Evolutionary conservation across 441 rosid genomes (phyloP).

Genomic region (Populus hybrid): DNA sequence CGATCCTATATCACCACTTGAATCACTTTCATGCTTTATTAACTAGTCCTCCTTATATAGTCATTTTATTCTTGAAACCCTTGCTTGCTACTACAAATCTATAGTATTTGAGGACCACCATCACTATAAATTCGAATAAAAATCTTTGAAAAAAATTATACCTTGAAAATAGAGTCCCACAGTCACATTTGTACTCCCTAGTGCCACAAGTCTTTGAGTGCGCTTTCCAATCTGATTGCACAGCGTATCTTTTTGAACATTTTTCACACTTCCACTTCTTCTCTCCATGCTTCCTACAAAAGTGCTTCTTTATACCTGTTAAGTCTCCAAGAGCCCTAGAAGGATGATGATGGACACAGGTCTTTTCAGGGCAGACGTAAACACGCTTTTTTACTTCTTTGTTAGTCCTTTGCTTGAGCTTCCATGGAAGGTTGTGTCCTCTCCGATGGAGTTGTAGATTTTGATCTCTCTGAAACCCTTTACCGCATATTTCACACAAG

Average conservation of each 20-base stretch:
- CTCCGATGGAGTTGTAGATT: constrained; percentile 88
- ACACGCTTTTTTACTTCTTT: constrained; percentile 81
- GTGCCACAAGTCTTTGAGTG: constrained; percentile 94
- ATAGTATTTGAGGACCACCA: neutral
- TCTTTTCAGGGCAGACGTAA: constrained; percentile 86
- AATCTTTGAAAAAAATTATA: neutral
- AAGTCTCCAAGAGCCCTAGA: constrained; percentile 93
- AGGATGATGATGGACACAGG: constrained; percentile 81
- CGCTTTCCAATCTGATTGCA: constrained; percentile 93
- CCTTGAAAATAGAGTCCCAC: constrained; percentile 89
- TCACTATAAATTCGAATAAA: neutral
- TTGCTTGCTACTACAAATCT: neutral
- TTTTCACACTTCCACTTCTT: constrained; percentile 38
- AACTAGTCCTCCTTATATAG: neutral
- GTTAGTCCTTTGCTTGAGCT: constrained; percentile 80
- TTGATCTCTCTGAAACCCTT: constrained; percentile 94
- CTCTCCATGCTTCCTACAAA: constrained; percentile 88
- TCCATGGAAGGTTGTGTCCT: constrained; percentile 97
- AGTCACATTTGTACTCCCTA: constrained; percentile 86
- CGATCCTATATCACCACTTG: constrained; percentile 6
- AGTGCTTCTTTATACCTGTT: constrained; percentile 92
- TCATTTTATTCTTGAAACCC: neutral
- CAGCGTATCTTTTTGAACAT: constrained; percentile 81
- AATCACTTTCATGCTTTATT: constrained; percentile 8
- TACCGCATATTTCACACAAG: constrained; percentile 83